Conservation (phyloP, 2,329 filamentous ascomycete genomes). For the Claviceps humidiphila region DNA sequence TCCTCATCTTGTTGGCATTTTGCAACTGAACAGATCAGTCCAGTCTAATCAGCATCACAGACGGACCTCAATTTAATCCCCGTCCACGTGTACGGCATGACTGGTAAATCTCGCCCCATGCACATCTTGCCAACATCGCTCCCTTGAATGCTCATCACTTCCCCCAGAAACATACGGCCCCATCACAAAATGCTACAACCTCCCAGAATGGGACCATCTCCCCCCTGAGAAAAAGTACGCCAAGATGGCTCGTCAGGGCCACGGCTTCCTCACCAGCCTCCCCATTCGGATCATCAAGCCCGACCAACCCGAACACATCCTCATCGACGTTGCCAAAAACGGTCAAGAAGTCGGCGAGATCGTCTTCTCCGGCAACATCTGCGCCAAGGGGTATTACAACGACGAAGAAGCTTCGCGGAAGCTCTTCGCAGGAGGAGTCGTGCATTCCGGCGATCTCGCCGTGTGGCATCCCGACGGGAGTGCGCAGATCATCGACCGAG, state of each 20-base stretch:
- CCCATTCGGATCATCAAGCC: conserved; percentile 73
- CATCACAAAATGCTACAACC: conserved; percentile 82
- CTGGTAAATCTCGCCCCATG: conserved; percentile 18
- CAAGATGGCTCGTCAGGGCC: conserved; percentile 86
- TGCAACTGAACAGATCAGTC: no score
- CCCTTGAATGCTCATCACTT: background rate
- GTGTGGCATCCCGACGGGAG: conserved; percentile 88
- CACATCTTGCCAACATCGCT: background rate
- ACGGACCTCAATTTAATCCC: conserved; percentile 65
- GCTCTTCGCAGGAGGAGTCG: conserved; percentile 72
- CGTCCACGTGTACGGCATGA: conserved; percentile 84
- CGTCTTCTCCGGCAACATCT: conserved; percentile 84
- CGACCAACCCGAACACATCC: conserved; percentile 49
- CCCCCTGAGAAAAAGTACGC: conserved; percentile 45
- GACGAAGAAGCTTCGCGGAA: conserved; percentile 75
- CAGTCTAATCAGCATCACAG: conserved; percentile 11
- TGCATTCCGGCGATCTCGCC: conserved; percentile 84
- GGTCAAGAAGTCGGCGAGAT: conserved; percentile 44
- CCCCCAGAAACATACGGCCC: conserved; percentile 76
- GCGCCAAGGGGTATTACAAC: conserved; percentile 82
- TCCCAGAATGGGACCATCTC: conserved; percentile 57
- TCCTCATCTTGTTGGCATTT: no score
- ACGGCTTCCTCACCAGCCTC: conserved; percentile 75
- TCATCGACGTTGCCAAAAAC: conserved; percentile 33
- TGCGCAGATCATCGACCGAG: conserved; percentile 81